Evolutionary conservation across 1,139 yeast species (phyloP), one percentile per base, ranked within the genome.

Genomic region (Chernovozyma sophiae-reginae): DNA sequence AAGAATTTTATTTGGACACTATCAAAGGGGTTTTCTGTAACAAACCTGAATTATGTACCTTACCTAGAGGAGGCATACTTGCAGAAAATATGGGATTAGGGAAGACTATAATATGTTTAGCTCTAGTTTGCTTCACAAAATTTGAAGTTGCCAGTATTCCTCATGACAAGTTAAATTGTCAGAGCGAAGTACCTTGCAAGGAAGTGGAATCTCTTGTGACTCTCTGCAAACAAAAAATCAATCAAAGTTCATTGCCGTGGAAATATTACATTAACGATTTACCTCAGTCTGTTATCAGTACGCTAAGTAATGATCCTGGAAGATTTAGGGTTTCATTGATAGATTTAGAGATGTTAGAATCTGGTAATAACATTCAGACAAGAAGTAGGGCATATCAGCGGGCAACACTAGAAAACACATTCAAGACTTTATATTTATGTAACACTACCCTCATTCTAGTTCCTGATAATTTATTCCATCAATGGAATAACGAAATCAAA

Each of bases 61-160:
- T 76, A 3, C 80, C 85, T 0, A 56, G 72, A 44, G 89, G 89
- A 13, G 90, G 89, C 0, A 79, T 82, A 2, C 57, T 82, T 11
- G 86, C 86, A 0, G 90, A 82, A 45, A 81, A 80, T 69, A 82
- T 82, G 89, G 90, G 89, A 0, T 57, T 81, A 14, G 90, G 90
- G 0, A 82, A 82, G 51, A 81, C 89, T 0, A 63, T 79, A 31
- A 81, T 82, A 4, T 80, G 86, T 46, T 55, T 82, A 15, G 78
- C 84, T 6, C 60, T 82, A 33, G 67, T 81, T 0, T 73, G 82
- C 44, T 50, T 72, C 7, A 74, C 87, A 0, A 76, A 72, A 43
- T 61, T 56, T 48, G 82, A 81, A 37, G 51, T 69, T 4, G 65
- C 85, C 0, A 52, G 56, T 29, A 56, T 68, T 4, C 84, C 85